Conservation (phyloP, 1,284 basidiomycete species). For the Schizophyllum amplum region DNA sequence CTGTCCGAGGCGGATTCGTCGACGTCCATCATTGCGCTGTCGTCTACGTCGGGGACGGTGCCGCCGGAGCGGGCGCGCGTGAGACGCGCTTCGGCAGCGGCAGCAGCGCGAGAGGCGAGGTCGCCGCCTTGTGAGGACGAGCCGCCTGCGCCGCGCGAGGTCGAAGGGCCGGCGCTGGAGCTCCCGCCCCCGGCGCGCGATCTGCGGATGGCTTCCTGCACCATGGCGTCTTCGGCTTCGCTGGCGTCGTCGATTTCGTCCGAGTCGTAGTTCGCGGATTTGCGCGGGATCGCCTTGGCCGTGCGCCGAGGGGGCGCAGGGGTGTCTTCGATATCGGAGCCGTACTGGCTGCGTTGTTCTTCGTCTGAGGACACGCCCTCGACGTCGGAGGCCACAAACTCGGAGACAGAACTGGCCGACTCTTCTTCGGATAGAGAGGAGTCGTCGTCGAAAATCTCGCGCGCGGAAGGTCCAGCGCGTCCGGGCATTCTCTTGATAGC, state of each 20-base stretch:
- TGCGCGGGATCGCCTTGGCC: background rate
- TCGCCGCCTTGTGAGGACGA: slow-evolving; percentile 26
- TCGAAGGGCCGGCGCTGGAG: slow-evolving; percentile 22
- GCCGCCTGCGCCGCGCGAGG: slow-evolving; percentile 29
- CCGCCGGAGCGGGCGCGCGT: slow-evolving; percentile 20
- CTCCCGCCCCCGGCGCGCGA: slow-evolving; percentile 24
- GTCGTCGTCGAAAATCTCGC: slow-evolving; percentile 29
- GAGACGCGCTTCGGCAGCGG: slow-evolving; percentile 46
- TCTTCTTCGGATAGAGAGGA: slow-evolving; percentile 32
- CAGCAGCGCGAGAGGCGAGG: slow-evolving; percentile 38
- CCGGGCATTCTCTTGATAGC: slow-evolving; percentile 14
- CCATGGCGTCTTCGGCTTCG: slow-evolving; percentile 49
- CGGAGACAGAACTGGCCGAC: slow-evolving; percentile 50
- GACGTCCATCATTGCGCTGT: slow-evolving; percentile 15
- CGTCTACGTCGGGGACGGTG: slow-evolving; percentile 25
- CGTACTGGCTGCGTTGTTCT: slow-evolving; percentile 8
- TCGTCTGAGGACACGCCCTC: slow-evolving; percentile 16
- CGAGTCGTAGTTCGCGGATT: slow-evolving; percentile 12
- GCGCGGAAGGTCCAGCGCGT: slow-evolving; percentile 12
- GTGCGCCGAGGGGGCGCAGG: background rate
- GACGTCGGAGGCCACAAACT: slow-evolving; percentile 41
- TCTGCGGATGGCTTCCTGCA: slow-evolving; percentile 45
- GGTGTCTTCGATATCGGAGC: background rate
- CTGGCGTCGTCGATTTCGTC: slow-evolving; percentile 20
- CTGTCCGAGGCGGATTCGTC: slow-evolving; percentile 26